phyloP scores from a whole-genome alignment of 495 filamentous ascomycete species.

The Peziza echinospora region DNA sequence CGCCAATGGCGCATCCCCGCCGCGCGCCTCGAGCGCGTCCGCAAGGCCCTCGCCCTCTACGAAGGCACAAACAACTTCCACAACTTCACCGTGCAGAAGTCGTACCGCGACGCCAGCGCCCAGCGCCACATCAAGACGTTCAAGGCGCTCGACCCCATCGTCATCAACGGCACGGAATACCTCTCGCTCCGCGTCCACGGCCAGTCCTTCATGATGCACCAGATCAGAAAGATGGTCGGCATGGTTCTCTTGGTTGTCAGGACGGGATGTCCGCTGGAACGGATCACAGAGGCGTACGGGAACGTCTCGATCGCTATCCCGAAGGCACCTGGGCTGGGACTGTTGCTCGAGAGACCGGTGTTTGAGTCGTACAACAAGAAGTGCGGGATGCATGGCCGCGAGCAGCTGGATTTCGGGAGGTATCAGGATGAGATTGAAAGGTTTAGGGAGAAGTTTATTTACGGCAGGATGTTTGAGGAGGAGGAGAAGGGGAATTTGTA shows the following conservation, averaged over 20 bases:
- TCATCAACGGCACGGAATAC: constrained; percentile 84
- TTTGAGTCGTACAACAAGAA: constrained; percentile 65
- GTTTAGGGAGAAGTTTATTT: constrained; percentile 89
- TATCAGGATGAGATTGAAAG: constrained; percentile 55
- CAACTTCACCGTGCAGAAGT: constrained; percentile 89
- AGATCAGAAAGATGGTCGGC: constrained; percentile 96
- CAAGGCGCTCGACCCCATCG: constrained; percentile 45
- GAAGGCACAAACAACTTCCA: constrained; percentile 73
- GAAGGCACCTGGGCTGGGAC: constrained; percentile 72
- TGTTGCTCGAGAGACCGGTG: constrained; percentile 73
- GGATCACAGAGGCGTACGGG: constrained; percentile 48
- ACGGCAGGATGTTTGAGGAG: constrained; percentile 69
- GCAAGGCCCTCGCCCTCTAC: constrained; percentile 46
- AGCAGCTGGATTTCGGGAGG: constrained; percentile 53
- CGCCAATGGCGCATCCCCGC: constrained; percentile 58
- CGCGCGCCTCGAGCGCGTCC: constrained; percentile 45
- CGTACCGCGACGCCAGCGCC: constrained; percentile 51
- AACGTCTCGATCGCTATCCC: constrained; percentile 57
- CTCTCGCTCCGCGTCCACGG: constrained; percentile 87
- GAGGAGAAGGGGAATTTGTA: constrained; percentile 61
- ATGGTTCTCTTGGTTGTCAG: constrained; percentile 71
- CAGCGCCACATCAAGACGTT: constrained; percentile 83
- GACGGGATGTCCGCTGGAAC: constrained; percentile 44
- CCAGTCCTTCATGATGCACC: constrained; percentile 99
- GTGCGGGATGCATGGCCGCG: constrained; percentile 29